Conservation (phyloP, 306 rosid species). For the Morella rubra region DNA sequence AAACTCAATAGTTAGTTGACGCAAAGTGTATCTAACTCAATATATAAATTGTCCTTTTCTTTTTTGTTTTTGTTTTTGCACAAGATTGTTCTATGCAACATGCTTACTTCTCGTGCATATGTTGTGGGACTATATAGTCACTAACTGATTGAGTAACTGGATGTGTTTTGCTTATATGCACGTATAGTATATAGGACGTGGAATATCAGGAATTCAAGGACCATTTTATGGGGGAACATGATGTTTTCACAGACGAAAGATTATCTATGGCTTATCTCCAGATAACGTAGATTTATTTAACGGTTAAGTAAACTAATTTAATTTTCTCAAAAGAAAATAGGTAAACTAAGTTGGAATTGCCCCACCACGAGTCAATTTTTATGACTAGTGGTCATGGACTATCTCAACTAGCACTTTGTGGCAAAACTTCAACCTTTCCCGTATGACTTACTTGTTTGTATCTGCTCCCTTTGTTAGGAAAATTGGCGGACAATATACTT, state of each 20-base stretch:
- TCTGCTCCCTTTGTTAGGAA: conserved; percentile 19
- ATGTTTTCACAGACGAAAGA: conserved; percentile 59
- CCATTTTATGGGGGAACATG: conserved; percentile 48
- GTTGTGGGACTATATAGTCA: too few relatives aligned
- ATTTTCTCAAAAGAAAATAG: neutral
- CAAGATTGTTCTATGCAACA: too few relatives aligned
- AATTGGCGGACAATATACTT: conserved; percentile 16
- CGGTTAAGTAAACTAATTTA: conserved; percentile 11
- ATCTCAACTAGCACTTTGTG: neutral
- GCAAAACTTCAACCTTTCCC: neutral
- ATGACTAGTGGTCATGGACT: too few relatives aligned
- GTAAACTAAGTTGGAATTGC: neutral
- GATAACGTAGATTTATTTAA: neutral
- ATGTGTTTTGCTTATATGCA: neutral
- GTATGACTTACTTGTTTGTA: neutral
- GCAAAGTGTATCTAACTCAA: neutral
- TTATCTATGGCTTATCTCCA: conserved; percentile 60
- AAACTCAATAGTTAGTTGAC: too few relatives aligned
- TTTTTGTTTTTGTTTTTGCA: neutral
- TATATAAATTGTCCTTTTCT: too few relatives aligned
- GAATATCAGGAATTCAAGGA: conserved; percentile 63
- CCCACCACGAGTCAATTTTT: neutral
- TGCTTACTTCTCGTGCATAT: too few relatives aligned
- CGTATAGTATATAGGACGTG: conserved; percentile 28
- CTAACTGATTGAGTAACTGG: neutral